Conservation (phyloP, 352 stramenopile species). For the Phytophthora pseudosyringae region DNA sequence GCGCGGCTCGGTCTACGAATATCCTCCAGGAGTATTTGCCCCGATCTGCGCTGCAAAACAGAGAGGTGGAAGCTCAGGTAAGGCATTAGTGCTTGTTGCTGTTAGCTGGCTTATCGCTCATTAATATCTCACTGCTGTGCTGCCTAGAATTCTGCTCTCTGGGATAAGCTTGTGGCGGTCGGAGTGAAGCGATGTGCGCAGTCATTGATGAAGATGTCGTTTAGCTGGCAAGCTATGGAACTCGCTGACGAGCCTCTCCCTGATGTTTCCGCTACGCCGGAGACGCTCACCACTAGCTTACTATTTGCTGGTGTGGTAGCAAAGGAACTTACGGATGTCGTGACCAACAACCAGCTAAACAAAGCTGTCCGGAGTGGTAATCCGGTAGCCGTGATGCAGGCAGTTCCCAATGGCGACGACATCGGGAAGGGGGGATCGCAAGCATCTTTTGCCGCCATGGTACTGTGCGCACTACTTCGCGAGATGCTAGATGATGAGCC, state of each 20-base stretch:
- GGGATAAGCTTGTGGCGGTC: conserved; percentile 53
- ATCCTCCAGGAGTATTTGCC: conserved; percentile 69
- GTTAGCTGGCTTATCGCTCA: not conserved
- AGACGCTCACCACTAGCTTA: conserved; percentile 20
- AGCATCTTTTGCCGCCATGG: conserved; percentile 47
- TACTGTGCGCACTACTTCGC: conserved; percentile 55
- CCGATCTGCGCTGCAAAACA: conserved; percentile 49
- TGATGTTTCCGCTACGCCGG: conserved; percentile 33
- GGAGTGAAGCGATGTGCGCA: conserved; percentile 67
- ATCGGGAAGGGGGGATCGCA: conserved; percentile 19
- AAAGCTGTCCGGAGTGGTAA: conserved; percentile 49
- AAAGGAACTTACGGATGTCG: conserved; percentile 50
- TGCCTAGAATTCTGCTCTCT: conserved; percentile 54
- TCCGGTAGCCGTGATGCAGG: not conserved
- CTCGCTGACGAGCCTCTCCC: conserved; percentile 57
- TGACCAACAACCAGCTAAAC: conserved; percentile 68
- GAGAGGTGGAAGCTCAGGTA: conserved; percentile 54
- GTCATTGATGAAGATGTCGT: conserved; percentile 74
- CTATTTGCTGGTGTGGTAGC: conserved; percentile 62
- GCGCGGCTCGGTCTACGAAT: conserved; percentile 45
- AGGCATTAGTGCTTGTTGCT: not conserved
- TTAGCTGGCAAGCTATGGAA: conserved; percentile 70
- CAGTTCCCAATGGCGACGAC: conserved; percentile 5
- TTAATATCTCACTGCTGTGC: not conserved
- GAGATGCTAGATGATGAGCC: conserved; percentile 66